Evolutionary conservation across 495 filamentous ascomycete species (phyloP).

Genomic region (Lasiosphaeriaceae sp.): DNA sequence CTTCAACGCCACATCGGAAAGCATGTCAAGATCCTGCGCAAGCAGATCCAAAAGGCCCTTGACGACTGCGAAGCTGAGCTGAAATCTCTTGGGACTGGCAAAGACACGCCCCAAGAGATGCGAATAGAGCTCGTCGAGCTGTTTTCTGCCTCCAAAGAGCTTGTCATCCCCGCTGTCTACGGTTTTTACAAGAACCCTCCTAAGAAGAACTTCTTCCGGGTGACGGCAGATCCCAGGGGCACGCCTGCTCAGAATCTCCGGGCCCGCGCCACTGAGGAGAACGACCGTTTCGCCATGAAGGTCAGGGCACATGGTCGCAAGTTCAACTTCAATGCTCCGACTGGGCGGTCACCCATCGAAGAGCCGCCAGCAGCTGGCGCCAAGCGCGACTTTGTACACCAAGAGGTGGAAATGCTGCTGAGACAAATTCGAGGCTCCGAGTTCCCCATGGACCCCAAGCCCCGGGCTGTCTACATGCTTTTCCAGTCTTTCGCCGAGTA

Average conservation of each 20-base stretch:
- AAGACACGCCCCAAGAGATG: slow-evolving; percentile 37
- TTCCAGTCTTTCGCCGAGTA: slow-evolving; percentile 38
- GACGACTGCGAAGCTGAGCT: slow-evolving; percentile 37
- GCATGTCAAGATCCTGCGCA: slow-evolving; percentile 31
- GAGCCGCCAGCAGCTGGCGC: slow-evolving; percentile 3
- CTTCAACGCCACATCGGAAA: slow-evolving; percentile 37
- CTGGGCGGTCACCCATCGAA: slow-evolving; percentile 2
- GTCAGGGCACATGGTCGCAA: slow-evolving; percentile 37
- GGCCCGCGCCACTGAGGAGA: slow-evolving; percentile 38
- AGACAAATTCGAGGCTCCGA: slow-evolving; percentile 38
- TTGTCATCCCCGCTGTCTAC: slow-evolving; percentile 37
- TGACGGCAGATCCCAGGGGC: slow-evolving; percentile 31
- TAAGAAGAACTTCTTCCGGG: slow-evolving; percentile 36
- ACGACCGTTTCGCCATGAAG: slow-evolving; percentile 31
- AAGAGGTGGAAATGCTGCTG: slow-evolving; percentile 34
- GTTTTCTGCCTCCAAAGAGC: slow-evolving; percentile 33
- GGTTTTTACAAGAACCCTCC: slow-evolving; percentile 41
- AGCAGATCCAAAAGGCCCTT: slow-evolving; percentile 34
- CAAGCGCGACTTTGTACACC: slow-evolving; percentile 32
- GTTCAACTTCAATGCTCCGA: slow-evolving; percentile 24
- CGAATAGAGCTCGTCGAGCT: slow-evolving; percentile 36
- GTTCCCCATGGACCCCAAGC: slow-evolving; percentile 39
- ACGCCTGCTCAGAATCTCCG: slow-evolving; percentile 40
- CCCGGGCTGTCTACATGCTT: slow-evolving; percentile 37
- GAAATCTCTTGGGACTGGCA: slow-evolving; percentile 32